phyloP scores from a whole-genome alignment of 1,284 basidiomycete genomes.

The Malassezia restricta region DNA sequence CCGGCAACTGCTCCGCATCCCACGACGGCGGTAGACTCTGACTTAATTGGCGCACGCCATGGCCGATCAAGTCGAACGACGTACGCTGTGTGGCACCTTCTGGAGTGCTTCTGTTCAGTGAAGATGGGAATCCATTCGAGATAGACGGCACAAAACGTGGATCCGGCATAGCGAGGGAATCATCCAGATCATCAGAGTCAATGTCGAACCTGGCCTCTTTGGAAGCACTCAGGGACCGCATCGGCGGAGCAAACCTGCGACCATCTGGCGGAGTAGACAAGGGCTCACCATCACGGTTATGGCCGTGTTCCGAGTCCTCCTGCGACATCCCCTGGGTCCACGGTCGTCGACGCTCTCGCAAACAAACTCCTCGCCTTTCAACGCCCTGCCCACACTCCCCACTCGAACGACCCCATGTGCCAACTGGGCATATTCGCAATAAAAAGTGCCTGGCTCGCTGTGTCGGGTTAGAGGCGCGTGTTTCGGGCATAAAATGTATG shows the following conservation, averaged over 20 bases:
- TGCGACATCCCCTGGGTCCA: no score
- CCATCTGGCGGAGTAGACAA: neutral
- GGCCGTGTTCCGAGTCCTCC: no score
- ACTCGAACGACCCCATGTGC: no score
- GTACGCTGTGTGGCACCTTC: slow-evolving; percentile 15
- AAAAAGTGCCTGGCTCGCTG: no score
- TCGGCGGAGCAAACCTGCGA: slow-evolving; percentile 9
- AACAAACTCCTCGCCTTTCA: no score
- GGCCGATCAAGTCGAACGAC: slow-evolving; percentile 28
- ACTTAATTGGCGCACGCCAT: slow-evolving; percentile 26
- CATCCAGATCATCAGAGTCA: slow-evolving; percentile 37
- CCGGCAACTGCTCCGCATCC: slow-evolving; percentile 47
- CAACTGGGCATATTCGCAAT: no score
- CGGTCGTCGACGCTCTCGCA: no score
- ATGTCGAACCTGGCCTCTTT: slow-evolving; percentile 46
- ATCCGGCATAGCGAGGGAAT: neutral
- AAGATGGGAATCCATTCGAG: neutral
- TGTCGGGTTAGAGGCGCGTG: no score
- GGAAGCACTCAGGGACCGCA: slow-evolving; percentile 35
- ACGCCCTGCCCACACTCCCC: no score
- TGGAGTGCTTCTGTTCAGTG: neutral
- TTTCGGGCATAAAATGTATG: no score
- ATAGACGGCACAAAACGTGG: slow-evolving; percentile 17
- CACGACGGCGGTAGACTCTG: slow-evolving; percentile 16
- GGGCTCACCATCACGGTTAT: neutral